Evolutionary conservation across 345 rosid species (phyloP), one percentile per base, ranked within the genome.

Genomic region (Psidium friedrichsthalianum): DNA sequence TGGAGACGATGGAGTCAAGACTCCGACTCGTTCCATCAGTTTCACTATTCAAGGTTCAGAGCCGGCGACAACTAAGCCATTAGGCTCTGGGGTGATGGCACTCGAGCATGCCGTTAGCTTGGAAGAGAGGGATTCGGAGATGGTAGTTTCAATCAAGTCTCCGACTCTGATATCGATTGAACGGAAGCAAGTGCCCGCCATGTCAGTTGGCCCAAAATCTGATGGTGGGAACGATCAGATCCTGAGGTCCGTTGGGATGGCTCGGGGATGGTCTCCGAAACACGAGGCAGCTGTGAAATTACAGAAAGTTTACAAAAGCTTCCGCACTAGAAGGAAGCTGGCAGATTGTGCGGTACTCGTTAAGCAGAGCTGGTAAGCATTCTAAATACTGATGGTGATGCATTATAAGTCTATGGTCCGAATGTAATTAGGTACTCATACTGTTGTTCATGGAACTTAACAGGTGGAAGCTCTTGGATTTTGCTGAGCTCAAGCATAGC

Each of bases 261-360:
- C 89, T 29, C 86, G 40, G 83, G 89, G 88, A 8, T 82, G 85
- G n/a, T 87, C 91, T 2, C 98, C 98, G 2, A 88, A 90, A 81
- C 94, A 97, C 42, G 92, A 92, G 86, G 99, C 98, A 20, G 99
- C 99, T 11, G 86, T 95, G 42, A 95, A 93, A 85, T 88, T 98
- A 85, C 99, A 94, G 93, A 97, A 97, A 61, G 99, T 95, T 82
- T 98, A 96, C 86, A 98, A 95, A 86, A 98, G 99, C 88, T 98
- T 96, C 84, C 90, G 99, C 49, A 98, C 98, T 5, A 91, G 99
- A 85, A 92, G 99, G 91, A 96, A 95, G 93, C 94, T 95, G 18
- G 99, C 99, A 1, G 98, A 98, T 91, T 95, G 99, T 82, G 99
- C 98, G 0, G 98, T 98, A 61, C 93, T 95, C 27, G 94, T 94